These are phyloP conservation scores for Sarocladium kiliense DNA, from an alignment of 2,329 filamentous ascomycete species.

Conservation along the genomic window DNA sequence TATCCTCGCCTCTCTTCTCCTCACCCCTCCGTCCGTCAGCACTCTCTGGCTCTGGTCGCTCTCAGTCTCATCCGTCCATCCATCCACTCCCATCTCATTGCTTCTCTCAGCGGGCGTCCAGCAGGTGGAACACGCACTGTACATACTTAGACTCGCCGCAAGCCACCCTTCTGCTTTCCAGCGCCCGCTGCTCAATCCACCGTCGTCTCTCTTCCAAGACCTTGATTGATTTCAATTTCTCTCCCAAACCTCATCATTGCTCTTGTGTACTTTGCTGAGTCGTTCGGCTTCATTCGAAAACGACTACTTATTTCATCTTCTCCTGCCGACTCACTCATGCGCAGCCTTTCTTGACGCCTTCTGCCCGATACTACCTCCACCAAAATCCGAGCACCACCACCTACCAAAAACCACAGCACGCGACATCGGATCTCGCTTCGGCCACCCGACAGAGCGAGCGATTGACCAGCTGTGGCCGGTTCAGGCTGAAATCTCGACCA, in stretches of 20 bases:
- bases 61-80: not conserved
- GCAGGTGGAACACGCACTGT: not conserved
- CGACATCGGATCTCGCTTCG: not conserved
- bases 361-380: not conserved
- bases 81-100: not conserved
- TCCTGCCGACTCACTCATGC: not conserved
- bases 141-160: not conserved
- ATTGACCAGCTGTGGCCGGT: not conserved
- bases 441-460: not conserved
- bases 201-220: slow-evolving; percentile 1
- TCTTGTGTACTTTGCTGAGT: too few species aligned
- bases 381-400: not conserved
- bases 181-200: slow-evolving; percentile 5
- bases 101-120: slow-evolving; percentile 1
- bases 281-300: too few species aligned
- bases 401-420: not conserved
- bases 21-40: not conserved
- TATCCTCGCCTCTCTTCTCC: not conserved
- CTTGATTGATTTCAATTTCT: slow-evolving; percentile 5
- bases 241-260: not conserved
- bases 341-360: not conserved
- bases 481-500: not conserved
- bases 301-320: not conserved
- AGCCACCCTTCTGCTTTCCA: not conserved
- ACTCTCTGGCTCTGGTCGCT: not conserved